Conservation (phyloP, 306 rosid genomes). For the Ziziphus jujuba region DNA sequence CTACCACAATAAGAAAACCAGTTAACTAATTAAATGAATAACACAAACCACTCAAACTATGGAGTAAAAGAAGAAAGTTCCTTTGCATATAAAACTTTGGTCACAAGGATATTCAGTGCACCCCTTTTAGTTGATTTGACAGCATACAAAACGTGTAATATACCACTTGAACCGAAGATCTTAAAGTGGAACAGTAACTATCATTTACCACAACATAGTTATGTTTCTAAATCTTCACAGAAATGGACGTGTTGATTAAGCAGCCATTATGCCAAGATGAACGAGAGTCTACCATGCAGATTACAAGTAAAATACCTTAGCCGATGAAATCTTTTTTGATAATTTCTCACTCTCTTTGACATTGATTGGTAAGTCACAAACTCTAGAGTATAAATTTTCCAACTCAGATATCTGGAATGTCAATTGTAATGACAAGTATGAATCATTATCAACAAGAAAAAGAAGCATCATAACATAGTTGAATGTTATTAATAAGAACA, state of each 20-base stretch:
- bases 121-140: too few species aligned
- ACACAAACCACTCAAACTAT: not conserved
- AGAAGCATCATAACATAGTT: slow-evolving; percentile 25
- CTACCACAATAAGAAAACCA: slow-evolving; percentile 42
- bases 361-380: slow-evolving; percentile 56
- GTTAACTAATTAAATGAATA: slow-evolving; percentile 9
- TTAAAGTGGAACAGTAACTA: too few species aligned
- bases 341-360: slow-evolving; percentile 60
- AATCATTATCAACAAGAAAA: slow-evolving; percentile 34
- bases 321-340: slow-evolving; percentile 47
- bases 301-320: slow-evolving; percentile 47
- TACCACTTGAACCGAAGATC: too few species aligned
- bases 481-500: not conserved
- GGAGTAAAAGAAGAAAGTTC: slow-evolving; percentile 1
- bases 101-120: too few species aligned
- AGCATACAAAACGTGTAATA: too few species aligned
- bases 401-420: slow-evolving; percentile 70
- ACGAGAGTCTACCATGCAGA: not conserved
- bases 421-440: slow-evolving; percentile 16
- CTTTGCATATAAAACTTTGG: too few species aligned
- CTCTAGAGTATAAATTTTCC: slow-evolving; percentile 71
- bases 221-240: not conserved
- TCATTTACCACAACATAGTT: too few species aligned
- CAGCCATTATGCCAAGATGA: not conserved
- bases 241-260: not conserved